A percentile compares a stretch with the other conserved stretches of the same genome.
These are phyloP conservation scores for Phytophthora litchii DNA, from an alignment of 352 stramenopile genomes.

Conservation along the genomic window DNA sequence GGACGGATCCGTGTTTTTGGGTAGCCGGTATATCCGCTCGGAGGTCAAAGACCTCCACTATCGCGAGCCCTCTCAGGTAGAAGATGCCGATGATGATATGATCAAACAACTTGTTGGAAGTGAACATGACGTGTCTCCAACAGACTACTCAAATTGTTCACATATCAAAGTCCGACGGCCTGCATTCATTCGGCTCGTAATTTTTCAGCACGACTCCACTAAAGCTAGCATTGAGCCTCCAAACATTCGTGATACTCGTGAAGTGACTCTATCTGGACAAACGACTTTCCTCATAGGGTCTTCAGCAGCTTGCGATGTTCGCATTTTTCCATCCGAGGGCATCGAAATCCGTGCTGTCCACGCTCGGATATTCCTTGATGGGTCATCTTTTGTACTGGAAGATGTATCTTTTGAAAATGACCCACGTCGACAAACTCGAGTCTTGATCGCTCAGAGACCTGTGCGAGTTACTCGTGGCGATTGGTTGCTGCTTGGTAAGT, in stretches of 20 bases:
- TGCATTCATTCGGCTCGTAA: constrained; percentile 19
- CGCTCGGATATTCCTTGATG: constrained; percentile 68
- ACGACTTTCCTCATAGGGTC: constrained; percentile 60
- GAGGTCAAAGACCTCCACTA: constrained; percentile 31
- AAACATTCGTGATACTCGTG: constrained; percentile 17
- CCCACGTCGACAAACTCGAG: constrained; percentile 53
- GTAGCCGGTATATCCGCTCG: constrained; percentile 59
- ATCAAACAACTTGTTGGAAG: constrained; percentile 24
- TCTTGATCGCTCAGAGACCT: constrained; percentile 45
- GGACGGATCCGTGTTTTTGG: constrained; percentile 42
- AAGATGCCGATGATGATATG: constrained; percentile 32
- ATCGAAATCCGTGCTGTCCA: constrained; percentile 54
- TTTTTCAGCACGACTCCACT: constrained; percentile 32
- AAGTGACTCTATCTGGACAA: constrained; percentile 29
- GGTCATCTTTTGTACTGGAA: constrained; percentile 68
- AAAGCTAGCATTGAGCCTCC: constrained; percentile 12
- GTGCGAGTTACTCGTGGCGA: constrained; percentile 64
- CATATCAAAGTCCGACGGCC: neutral
- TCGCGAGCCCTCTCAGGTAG: constrained; percentile 22
- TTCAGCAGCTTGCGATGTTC: constrained; percentile 59
- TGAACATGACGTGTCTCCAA: constrained; percentile 4
- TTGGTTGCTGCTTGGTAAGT: constrained; percentile 64
- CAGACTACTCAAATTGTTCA: neutral
- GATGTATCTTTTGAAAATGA: constrained; percentile 77
- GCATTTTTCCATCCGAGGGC: constrained; percentile 46